A percentile compares a stretch with the other conserved stretches of the same genome.
Conservation (phyloP, 352 stramenopile species). For the Phytopythium mirpurense region DNA sequence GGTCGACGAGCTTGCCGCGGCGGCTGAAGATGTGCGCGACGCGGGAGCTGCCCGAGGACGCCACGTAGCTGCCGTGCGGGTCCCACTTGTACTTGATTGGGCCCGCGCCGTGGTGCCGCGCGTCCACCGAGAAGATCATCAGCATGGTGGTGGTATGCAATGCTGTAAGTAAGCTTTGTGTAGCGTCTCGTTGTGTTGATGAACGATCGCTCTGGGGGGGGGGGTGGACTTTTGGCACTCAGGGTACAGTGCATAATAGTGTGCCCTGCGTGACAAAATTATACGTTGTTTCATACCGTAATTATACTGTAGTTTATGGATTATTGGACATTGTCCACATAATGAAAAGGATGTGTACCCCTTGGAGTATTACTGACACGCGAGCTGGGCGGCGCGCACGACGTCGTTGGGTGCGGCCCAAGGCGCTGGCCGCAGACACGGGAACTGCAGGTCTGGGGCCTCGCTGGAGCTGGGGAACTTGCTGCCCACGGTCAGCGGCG, state of each 20-base stretch:
- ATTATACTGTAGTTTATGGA: no score
- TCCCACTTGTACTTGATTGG: constrained; percentile 82
- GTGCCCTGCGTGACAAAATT: no score
- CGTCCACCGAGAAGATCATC: constrained; percentile 79
- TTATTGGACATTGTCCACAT: no score
- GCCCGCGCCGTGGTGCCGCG: constrained; percentile 62
- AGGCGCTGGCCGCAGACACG: constrained; percentile 32
- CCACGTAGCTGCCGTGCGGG: constrained; percentile 66
- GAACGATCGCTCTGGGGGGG: no score
- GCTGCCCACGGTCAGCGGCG: constrained; percentile 29
- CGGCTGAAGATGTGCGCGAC: constrained; percentile 73
- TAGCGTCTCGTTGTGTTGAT: no score
- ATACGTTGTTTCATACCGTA: no score
- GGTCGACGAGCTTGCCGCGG: constrained; percentile 68
- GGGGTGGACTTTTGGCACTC: neutral
- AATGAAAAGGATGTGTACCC: no score
- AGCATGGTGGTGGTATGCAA: constrained; percentile 36
- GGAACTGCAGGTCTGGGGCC: constrained; percentile 55
- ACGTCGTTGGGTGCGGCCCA: constrained; percentile 52
- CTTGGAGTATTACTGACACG: no score
- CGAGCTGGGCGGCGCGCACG: constrained; percentile 39
- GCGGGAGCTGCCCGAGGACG: constrained; percentile 66
- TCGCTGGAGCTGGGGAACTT: constrained; percentile 42
- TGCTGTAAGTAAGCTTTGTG: no score
- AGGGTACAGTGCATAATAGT: no score